Percentiles rank a stretch among this genome's conserved stretches.
These are phyloP conservation scores for Petrea volubilis DNA, from an alignment of 257 asterid species.

Conservation along the genomic window DNA sequence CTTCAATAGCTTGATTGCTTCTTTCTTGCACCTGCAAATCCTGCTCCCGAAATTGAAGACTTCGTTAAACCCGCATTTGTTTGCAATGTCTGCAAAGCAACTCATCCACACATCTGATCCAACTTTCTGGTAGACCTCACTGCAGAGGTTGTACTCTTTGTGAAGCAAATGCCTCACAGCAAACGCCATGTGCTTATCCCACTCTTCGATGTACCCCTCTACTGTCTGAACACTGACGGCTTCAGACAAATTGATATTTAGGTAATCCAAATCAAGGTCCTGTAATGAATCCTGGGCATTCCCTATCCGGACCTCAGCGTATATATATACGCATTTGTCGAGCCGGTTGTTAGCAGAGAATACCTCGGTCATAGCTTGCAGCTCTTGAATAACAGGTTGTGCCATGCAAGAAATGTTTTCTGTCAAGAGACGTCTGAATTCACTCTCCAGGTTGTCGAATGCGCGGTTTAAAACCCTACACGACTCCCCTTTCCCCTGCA, in stretches of 20 bases:
- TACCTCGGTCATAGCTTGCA: slow-evolving; percentile 55
- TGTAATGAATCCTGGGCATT: slow-evolving; percentile 44
- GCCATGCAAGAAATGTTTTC: slow-evolving; percentile 28
- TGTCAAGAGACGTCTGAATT: slow-evolving; percentile 41
- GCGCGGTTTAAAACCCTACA: slow-evolving; percentile 49
- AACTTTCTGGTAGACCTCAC: slow-evolving; percentile 39
- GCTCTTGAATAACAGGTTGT: slow-evolving; percentile 31
- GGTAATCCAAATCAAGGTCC: slow-evolving; percentile 46
- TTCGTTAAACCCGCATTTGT: slow-evolving; percentile 53
- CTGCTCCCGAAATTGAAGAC: slow-evolving; percentile 57
- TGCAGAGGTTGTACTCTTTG: slow-evolving; percentile 65
- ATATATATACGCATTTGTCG: slow-evolving; percentile 49
- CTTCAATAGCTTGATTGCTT: slow-evolving; percentile 76
- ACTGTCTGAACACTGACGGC: slow-evolving; percentile 50
- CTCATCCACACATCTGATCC: slow-evolving; percentile 50
- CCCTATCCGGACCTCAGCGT: slow-evolving; percentile 50
- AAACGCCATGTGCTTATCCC: slow-evolving; percentile 73
- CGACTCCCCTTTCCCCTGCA: slow-evolving; percentile 40
- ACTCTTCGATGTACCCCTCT: slow-evolving; percentile 52
- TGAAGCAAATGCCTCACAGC: slow-evolving; percentile 57
- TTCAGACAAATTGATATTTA: slow-evolving; percentile 57
- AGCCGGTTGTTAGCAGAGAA: slow-evolving; percentile 48
- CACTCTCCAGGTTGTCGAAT: slow-evolving; percentile 51
- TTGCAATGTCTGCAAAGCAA: slow-evolving; percentile 64
- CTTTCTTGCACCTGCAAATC: slow-evolving; percentile 65